phyloP scores from a whole-genome alignment of 345 rosid species.

The Schrenkiella parvula region DNA sequence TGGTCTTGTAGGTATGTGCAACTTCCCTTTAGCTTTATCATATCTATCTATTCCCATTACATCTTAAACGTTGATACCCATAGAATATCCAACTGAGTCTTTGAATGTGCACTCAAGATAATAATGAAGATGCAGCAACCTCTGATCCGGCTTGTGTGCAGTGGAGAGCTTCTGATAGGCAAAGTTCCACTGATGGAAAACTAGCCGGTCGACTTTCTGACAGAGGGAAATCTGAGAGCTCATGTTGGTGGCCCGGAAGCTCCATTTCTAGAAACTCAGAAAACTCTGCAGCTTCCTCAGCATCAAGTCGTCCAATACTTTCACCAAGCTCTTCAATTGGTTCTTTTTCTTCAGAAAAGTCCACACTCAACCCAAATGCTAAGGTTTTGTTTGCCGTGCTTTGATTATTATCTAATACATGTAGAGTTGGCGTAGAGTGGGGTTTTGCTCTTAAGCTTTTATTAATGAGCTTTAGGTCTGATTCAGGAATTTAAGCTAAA shows the following conservation, averaged over 20 bases:
- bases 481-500: constrained; percentile 88
- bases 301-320: constrained; percentile 48
- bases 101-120: constrained; percentile 25
- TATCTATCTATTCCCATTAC: neutral
- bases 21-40: neutral
- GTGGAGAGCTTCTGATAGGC: constrained; percentile 32
- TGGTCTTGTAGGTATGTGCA: constrained; percentile 26
- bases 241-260: constrained; percentile 35
- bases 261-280: constrained; percentile 62
- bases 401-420: neutral
- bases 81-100: neutral
- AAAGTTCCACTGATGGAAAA: constrained; percentile 33
- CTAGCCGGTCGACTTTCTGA: constrained; percentile 34
- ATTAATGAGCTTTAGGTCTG: neutral
- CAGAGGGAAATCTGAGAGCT: constrained; percentile 37
- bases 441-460: neutral
- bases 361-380: constrained; percentile 79
- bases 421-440: neutral
- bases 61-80: neutral
- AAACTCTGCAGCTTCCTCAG: constrained; percentile 32
- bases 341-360: constrained; percentile 66
- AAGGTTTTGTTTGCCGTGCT: constrained; percentile 45
- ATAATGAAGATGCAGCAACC: constrained; percentile 40
- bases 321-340: constrained; percentile 87
- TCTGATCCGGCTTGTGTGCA: constrained; percentile 15